phyloP scores from a whole-genome alignment of 2,329 filamentous ascomycete species.

The Periconia sp. region DNA sequence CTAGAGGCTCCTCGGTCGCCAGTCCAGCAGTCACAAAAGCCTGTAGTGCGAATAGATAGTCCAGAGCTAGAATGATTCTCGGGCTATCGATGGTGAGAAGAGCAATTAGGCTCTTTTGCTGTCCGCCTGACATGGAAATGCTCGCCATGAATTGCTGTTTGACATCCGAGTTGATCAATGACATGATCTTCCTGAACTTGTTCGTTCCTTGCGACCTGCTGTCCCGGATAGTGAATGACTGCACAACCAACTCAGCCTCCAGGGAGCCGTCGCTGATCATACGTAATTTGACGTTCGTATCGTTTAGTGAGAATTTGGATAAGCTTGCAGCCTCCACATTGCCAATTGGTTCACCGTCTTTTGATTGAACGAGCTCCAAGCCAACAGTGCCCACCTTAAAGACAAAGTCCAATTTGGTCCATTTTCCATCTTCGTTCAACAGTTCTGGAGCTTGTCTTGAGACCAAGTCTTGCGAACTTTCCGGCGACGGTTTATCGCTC shows the following conservation, averaged over 20 bases:
- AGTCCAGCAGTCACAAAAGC: conserved; percentile 75
- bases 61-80: conserved; percentile 88
- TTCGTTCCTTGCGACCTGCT: conserved; percentile 87
- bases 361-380: conserved; percentile 79
- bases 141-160: conserved; percentile 97
- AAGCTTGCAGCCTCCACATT: conserved; percentile 78
- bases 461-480: conserved; percentile 53
- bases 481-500: conserved; percentile 40
- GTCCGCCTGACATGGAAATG: conserved; percentile 84
- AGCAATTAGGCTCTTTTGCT: conserved; percentile 79
- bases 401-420: conserved; percentile 90
- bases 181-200: conserved; percentile 98
- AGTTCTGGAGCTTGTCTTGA: conserved; percentile 64
- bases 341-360: conserved; percentile 75
- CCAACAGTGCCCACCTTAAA: conserved; percentile 89
- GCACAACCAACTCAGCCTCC: conserved; percentile 89
- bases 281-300: conserved; percentile 86
- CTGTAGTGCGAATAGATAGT: conserved; percentile 91
- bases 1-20: conserved; percentile 56
- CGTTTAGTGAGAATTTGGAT: conserved; percentile 91
- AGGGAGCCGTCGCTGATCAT: conserved; percentile 91
- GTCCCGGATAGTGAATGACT: conserved; percentile 93
- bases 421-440: conserved; percentile 67
- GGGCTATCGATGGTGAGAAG: conserved; percentile 95
- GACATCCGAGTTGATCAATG: conserved; percentile 88